These are phyloP conservation scores for Lyophyllum shimeji DNA, from an alignment of 768 basidiomycete genomes.

Conservation along the genomic window DNA sequence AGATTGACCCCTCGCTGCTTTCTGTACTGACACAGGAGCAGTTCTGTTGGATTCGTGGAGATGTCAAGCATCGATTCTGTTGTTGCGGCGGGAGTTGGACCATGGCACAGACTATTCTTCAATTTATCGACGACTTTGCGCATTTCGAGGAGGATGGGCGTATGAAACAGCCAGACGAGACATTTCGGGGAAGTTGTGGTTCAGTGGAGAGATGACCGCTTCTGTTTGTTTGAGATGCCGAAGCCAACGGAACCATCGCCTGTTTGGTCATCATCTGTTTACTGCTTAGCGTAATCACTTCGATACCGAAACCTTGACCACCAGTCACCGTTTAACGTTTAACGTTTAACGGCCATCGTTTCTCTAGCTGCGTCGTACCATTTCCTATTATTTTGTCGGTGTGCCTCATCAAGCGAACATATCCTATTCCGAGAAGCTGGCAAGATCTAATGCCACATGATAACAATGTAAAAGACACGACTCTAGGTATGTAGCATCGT, in stretches of 20 bases:
- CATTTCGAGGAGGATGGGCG: not conserved
- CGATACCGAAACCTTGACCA: too few species aligned
- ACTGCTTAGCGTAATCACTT: too few species aligned
- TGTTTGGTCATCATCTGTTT: too few species aligned
- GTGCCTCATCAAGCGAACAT: too few species aligned
- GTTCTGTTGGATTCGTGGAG: not conserved
- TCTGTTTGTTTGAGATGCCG: not conserved
- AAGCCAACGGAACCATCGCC: not conserved
- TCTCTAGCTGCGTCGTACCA: too few species aligned
- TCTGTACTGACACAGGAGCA: constrained; percentile 49
- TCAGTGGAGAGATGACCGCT: not conserved
- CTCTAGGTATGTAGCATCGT: not conserved
- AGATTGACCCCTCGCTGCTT: constrained; percentile 83
- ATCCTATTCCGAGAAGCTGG: too few species aligned
- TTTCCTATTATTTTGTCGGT: too few species aligned
- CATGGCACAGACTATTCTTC: not conserved
- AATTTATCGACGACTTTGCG: constrained; percentile 2
- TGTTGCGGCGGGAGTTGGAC: not conserved
- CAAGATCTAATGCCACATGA: too few species aligned
- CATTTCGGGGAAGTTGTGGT: not conserved
- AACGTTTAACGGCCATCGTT: too few species aligned
- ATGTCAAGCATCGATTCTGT: not conserved
- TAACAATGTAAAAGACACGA: too few species aligned
- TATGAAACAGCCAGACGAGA: not conserved
- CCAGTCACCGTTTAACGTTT: too few species aligned